phyloP scores from a whole-genome alignment of 2,329 filamentous ascomycete species.

The Ophiostoma angusticollis region DNA sequence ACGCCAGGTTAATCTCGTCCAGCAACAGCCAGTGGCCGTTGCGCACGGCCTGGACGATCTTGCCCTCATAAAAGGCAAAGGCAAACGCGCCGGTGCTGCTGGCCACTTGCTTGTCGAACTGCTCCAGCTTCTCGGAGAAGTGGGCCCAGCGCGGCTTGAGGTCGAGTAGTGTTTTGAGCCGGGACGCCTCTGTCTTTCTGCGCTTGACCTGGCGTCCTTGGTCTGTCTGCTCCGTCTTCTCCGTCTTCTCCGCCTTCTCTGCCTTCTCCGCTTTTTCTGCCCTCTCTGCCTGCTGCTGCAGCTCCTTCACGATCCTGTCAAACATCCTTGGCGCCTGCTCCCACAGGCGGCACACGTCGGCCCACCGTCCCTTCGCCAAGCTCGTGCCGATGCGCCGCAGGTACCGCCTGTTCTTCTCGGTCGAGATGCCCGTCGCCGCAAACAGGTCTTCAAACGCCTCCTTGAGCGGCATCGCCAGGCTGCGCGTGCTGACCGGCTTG shows the following conservation, averaged over 20 bases:
- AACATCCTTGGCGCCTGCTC: slow-evolving; percentile 83
- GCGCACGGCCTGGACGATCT: slow-evolving; percentile 86
- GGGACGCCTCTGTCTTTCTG: slow-evolving; percentile 47
- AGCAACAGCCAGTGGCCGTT: slow-evolving; percentile 96
- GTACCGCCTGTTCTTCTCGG: slow-evolving; percentile 78
- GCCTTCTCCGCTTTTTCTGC: slow-evolving; percentile 13
- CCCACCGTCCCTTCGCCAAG: slow-evolving; percentile 74
- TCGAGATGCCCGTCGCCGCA: slow-evolving; percentile 68
- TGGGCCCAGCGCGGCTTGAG: slow-evolving; percentile 61
- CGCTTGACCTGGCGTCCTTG: slow-evolving; percentile 55
- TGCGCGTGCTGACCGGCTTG: slow-evolving; percentile 87
- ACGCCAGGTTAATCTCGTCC: slow-evolving; percentile 94
- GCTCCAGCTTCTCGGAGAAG: slow-evolving; percentile 61
- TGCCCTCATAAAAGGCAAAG: slow-evolving; percentile 92
- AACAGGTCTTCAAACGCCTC: slow-evolving; percentile 92
- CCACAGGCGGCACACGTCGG: slow-evolving; percentile 75
- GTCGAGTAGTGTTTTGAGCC: slow-evolving; percentile 48
- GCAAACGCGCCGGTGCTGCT: slow-evolving; percentile 66
- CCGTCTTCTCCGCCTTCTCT: slow-evolving; percentile 26
- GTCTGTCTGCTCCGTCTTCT: slow-evolving; percentile 30
- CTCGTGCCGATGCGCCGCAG: slow-evolving; percentile 68
- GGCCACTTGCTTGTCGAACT: slow-evolving; percentile 69
- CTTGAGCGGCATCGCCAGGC: slow-evolving; percentile 74
- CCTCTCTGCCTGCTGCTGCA: slow-evolving; percentile 27
- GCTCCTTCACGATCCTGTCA: slow-evolving; percentile 49